These are phyloP conservation scores for Aureoboletus auriporus DNA, from an alignment of 768 basidiomycete genomes.

Conservation along the genomic window DNA sequence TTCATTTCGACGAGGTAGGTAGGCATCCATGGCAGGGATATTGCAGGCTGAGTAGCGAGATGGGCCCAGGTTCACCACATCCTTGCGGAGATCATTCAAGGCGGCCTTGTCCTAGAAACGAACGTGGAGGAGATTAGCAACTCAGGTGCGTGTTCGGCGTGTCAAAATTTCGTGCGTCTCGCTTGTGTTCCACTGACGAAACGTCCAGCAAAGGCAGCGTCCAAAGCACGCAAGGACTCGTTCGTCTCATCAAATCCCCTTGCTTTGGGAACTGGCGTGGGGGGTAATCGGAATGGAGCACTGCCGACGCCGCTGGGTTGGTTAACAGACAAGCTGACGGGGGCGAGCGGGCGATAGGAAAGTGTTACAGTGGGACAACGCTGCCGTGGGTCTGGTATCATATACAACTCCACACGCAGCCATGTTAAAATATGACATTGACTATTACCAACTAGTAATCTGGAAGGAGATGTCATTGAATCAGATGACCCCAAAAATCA, in stretches of 20 bases:
- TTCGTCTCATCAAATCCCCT: conserved; percentile 81
- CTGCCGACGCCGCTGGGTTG: conserved; percentile 74
- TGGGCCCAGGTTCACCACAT: conserved; percentile 76
- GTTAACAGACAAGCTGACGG: conserved; percentile 71
- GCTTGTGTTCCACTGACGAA: conserved; percentile 11
- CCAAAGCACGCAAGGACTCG: conserved; percentile 72
- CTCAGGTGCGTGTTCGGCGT: conserved; percentile 46
- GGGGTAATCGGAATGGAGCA: conserved; percentile 56
- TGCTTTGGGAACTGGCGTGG: conserved; percentile 59
- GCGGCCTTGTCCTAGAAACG: conserved; percentile 93
- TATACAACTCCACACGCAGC: background rate
- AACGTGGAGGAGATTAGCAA: conserved; percentile 81
- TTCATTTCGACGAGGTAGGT: conserved; percentile 94
- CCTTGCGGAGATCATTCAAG: conserved; percentile 93
- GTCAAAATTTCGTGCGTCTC: background rate
- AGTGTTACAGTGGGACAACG: background rate
- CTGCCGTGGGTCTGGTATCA: background rate
- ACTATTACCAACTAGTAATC: background rate
- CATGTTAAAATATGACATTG: background rate
- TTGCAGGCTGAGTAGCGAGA: conserved; percentile 2
- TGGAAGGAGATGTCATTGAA: no score
- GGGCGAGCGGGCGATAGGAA: conserved; percentile 48
- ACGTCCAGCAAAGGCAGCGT: conserved; percentile 59
- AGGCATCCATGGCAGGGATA: background rate
- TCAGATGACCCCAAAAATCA: conserved; percentile 8